phyloP scores from a whole-genome alignment of 2,329 filamentous ascomycete species.

The Teratosphaeria nubilosa region DNA sequence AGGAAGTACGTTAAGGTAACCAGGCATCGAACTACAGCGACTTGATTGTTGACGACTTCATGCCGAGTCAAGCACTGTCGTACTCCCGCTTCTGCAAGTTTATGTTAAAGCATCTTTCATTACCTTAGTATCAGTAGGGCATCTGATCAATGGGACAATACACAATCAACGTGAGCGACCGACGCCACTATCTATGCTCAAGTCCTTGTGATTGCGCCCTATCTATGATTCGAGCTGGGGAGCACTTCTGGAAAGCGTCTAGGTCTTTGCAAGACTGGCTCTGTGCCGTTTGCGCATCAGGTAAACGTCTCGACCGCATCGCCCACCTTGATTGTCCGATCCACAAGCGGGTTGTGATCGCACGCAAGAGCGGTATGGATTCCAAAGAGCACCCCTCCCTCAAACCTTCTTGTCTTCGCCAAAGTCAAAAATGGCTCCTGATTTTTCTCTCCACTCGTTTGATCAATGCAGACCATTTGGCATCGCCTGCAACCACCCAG shows the following conservation, averaged over 20 bases:
- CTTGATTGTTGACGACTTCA: too few relatives aligned
- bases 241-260: background rate
- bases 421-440: slow-evolving; percentile 84
- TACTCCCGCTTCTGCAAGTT: too few relatives aligned
- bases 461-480: slow-evolving; percentile 93
- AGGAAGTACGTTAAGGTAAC: background rate
- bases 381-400: slow-evolving; percentile 83
- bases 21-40: background rate
- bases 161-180: background rate
- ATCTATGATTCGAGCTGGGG: background rate
- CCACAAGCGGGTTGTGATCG: background rate
- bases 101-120: background rate
- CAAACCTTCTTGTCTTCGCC: slow-evolving; percentile 72
- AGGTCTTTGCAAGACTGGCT: background rate
- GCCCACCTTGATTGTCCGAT: slow-evolving; percentile 2
- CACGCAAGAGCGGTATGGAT: slow-evolving; percentile 48
- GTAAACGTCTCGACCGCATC: slow-evolving; percentile 5
- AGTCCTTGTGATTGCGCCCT: background rate
- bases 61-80: too few relatives aligned
- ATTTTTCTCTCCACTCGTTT: slow-evolving; percentile 64
- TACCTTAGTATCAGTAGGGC: background rate
- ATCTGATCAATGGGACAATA: background rate
- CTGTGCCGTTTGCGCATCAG: background rate
- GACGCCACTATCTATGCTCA: background rate
- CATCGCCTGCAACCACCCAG: slow-evolving; percentile 80